These are phyloP conservation scores for Neurospora sp. DNA, from an alignment of 2,329 filamentous ascomycete genomes.

Conservation along the genomic window DNA sequence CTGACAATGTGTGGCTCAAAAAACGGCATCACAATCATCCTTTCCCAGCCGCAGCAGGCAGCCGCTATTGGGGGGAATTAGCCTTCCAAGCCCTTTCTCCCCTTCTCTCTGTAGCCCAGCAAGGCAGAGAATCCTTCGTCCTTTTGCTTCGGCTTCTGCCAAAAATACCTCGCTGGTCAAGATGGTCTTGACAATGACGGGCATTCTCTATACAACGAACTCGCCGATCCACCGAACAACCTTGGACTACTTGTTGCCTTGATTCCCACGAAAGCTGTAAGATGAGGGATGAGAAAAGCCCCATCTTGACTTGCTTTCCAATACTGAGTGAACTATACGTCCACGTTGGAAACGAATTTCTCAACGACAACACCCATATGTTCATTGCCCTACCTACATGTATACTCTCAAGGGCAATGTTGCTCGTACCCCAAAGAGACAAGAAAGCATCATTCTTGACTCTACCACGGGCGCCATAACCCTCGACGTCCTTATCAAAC, in stretches of 20 bases:
- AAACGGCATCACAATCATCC: neutral
- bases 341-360: neutral
- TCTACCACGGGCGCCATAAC: neutral
- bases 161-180: neutral
- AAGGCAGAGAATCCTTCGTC: neutral
- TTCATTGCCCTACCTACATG: neutral
- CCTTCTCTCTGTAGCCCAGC: neutral
- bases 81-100: neutral
- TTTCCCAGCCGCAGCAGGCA: neutral
- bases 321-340: fast-evolving
- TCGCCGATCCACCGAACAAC: too few species aligned
- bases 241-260: too few species aligned
- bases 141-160: neutral
- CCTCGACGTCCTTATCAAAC: neutral
- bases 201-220: too few species aligned
- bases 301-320: neutral
- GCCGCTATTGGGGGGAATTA: neutral
- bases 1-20: neutral
- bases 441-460: neutral
- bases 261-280: too few species aligned
- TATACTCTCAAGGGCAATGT: neutral
- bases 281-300: neutral
- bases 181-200: too few species aligned
- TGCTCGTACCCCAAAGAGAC: neutral
- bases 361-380: neutral